Evolutionary conservation across 768 basidiomycete species (phyloP), one percentile per base, ranked within the genome.

Genomic region (Pisolithus sp.): DNA sequence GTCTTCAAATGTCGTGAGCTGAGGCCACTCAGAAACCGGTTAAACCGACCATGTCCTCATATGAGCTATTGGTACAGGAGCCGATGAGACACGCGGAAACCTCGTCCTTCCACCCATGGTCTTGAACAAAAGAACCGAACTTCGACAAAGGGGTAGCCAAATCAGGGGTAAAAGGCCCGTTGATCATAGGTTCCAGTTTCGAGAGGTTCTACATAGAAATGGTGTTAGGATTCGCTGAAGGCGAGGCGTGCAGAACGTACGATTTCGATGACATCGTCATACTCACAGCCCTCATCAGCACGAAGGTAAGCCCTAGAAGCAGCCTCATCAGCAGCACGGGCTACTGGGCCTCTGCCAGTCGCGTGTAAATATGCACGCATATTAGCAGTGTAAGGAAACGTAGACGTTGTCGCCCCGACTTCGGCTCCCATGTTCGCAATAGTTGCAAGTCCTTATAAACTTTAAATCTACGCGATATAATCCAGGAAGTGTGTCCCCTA

Each of bases 351-450:
- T 51, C 96, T 84, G 46, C 91, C 86, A 8, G 96, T 99, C 18
- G 93, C 93, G 56, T 80, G 75, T 28, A 99, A 81, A 70, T 98
- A 99, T 34, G 81, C 76, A 30, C 83, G 78, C 95, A 98, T 98
- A 61, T 82, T 82, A 17, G 80, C 70, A 15, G 92, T 93, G 71
- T 98, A 99, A 5, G 95, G 94, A 78, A 99, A 99, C 6, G 89
- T 92, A 1, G 94, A 95, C 0, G 96, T 98, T 1, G 96, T 99
- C n/a, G 96, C 96, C 37, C 96, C 96, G n/a, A 98, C 94, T 74
- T 99, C 96, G 12, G 96, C 96, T 47, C 96, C 96, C 96, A 98
- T 99, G 70, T 99, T 98, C 41, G 91, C 88, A 50, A 99, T 88
- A 2, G 96, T 98, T 1, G 95, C 96, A 49, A 96, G 72, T 50